Percentiles rank a stretch among this genome's conserved stretches.
These are phyloP conservation scores for Glaciozyma martinii DNA, from an alignment of 768 basidiomycete species.

Conservation along the genomic window DNA sequence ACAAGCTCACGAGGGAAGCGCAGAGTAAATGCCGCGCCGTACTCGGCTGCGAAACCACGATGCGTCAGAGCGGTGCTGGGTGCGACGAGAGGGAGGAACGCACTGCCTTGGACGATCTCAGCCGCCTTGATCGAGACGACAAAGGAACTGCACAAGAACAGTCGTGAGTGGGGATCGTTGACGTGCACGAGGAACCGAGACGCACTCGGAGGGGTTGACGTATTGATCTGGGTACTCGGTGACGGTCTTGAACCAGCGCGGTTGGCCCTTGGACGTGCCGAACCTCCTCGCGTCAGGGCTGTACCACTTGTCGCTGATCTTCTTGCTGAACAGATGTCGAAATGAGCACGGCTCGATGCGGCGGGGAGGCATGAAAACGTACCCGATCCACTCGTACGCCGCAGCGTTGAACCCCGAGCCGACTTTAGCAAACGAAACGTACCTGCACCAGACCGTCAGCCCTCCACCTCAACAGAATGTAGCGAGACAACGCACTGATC, in stretches of 20 bases:
- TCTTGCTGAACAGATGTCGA: constrained; percentile 45
- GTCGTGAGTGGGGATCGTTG: neutral
- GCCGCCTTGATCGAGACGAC: constrained; percentile 88
- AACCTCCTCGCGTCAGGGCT: constrained; percentile 39
- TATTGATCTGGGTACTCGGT: constrained; percentile 88
- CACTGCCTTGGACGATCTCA: constrained; percentile 71
- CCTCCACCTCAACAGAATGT: too few species aligned
- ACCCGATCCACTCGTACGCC: constrained; percentile 72
- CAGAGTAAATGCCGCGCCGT: constrained; percentile 78
- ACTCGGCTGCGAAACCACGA: constrained; percentile 50
- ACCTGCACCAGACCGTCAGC: constrained; percentile 46
- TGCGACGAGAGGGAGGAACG: neutral
- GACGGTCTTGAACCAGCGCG: constrained; percentile 46
- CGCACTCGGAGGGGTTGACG: constrained; percentile 78
- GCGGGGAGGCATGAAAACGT: constrained; percentile 9
- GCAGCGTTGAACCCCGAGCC: constrained; percentile 78
- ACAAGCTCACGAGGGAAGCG: constrained; percentile 57
- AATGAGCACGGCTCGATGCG: neutral
- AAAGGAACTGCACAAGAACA: constrained; percentile 59
- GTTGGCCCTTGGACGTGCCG: constrained; percentile 55
- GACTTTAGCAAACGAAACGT: constrained; percentile 76
- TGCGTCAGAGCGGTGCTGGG: neutral
- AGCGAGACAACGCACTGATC: constrained; percentile 47
- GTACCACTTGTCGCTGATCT: constrained; percentile 52
- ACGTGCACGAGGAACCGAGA: neutral